Evolutionary conservation across 805 yeast species (phyloP).

Genomic region (Lachancea waltii): DNA sequence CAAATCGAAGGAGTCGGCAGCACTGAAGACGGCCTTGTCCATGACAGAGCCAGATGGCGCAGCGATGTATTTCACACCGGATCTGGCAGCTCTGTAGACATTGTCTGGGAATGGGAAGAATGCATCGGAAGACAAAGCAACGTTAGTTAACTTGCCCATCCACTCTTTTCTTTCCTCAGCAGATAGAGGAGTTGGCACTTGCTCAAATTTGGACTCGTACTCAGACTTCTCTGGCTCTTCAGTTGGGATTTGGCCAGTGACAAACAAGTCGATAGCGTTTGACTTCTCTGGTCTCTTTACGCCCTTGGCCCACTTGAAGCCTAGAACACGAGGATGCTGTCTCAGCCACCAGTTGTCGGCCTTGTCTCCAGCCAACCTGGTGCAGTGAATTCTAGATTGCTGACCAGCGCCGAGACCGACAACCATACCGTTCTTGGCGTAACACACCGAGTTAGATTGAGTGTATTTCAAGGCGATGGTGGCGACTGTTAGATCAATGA

Average conservation of each 20-base stretch:
- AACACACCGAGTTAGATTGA: slow-evolving; percentile 97
- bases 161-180: slow-evolving; percentile 80
- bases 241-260: slow-evolving; percentile 84
- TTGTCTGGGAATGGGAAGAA: slow-evolving; percentile 99
- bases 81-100: slow-evolving; percentile 93
- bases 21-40: slow-evolving; percentile 93
- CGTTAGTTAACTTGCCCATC: slow-evolving; percentile 72
- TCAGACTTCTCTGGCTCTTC: slow-evolving; percentile 90
- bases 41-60: slow-evolving; percentile 98
- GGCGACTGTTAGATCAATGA: slow-evolving; percentile 91
- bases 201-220: slow-evolving; percentile 82
- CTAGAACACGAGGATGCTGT: slow-evolving; percentile 93
- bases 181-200: slow-evolving; percentile 77
- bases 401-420: slow-evolving; percentile 99
- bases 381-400: slow-evolving; percentile 98
- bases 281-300: slow-evolving; percentile 98
- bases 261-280: slow-evolving; percentile 92
- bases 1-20: slow-evolving; percentile 85
- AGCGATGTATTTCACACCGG: slow-evolving; percentile 93
- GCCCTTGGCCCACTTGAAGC: slow-evolving; percentile 96
- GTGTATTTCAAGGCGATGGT: slow-evolving; percentile 96
- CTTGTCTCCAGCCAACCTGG: slow-evolving; percentile 98
- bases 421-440: slow-evolving; percentile 98
- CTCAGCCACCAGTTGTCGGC: slow-evolving; percentile 99
- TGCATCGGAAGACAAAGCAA: slow-evolving; percentile 93